Conservation (phyloP, 148 eudicot species). For the Euryodendron excelsum region DNA sequence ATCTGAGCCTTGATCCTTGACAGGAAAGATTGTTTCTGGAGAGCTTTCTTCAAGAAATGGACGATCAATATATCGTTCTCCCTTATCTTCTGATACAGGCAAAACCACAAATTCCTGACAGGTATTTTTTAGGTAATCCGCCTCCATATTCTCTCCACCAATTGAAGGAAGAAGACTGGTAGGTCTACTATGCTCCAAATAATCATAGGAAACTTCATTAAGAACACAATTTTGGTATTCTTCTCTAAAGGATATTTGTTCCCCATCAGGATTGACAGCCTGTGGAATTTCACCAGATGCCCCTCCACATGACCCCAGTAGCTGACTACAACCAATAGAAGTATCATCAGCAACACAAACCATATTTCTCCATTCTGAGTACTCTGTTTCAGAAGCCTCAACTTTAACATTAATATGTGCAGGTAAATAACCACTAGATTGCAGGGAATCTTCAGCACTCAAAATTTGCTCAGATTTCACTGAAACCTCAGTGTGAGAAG, state of each 20-base stretch:
- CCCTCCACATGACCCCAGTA: background rate
- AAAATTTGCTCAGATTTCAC: slow-evolving; percentile 23
- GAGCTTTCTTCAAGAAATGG: slow-evolving; percentile 26
- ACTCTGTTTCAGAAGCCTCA: slow-evolving; percentile 34
- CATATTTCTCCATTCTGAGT: slow-evolving; percentile 12
- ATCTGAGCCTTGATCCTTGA: slow-evolving; percentile 22
- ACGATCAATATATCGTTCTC: slow-evolving; percentile 18
- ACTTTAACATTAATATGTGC: slow-evolving; percentile 28
- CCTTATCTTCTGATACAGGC: slow-evolving; percentile 18
- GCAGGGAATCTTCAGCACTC: background rate
- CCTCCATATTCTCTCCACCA: slow-evolving; percentile 16
- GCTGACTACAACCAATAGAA: slow-evolving; percentile 15
- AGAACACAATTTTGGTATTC: slow-evolving; percentile 31
- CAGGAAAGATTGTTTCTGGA: slow-evolving; percentile 19
- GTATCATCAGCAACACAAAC: slow-evolving; percentile 12
- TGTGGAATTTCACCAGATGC: background rate
- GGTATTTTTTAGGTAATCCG: slow-evolving; percentile 11
- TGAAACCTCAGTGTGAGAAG: slow-evolving; percentile 13
- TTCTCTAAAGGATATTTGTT: slow-evolving; percentile 13
- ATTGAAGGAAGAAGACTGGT: slow-evolving; percentile 14
- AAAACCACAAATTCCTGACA: slow-evolving; percentile 23
- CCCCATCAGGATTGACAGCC: slow-evolving; percentile 1
- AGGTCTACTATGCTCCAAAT: slow-evolving; percentile 32
- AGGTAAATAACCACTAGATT: slow-evolving; percentile 12
- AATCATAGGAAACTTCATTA: slow-evolving; percentile 41